Evolutionary conservation across 2,329 filamentous ascomycete genomes (phyloP), one percentile per base, ranked within the genome.

Genomic region (Talaromyces atroroseus): DNA sequence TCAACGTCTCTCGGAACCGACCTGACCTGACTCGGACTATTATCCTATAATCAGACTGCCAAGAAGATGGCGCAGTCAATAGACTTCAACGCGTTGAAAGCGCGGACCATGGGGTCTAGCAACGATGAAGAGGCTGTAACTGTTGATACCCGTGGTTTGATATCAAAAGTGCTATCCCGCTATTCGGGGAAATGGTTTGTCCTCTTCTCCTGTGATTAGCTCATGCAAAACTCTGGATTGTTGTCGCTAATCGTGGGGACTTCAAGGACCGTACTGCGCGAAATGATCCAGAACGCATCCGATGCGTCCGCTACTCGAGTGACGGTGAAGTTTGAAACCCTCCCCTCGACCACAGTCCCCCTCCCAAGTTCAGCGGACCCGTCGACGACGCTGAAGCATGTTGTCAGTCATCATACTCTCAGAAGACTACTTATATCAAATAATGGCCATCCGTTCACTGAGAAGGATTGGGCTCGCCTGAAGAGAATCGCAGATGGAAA

Each of bases 401-500:
- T 85, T 5, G 81, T 96, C 46, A 81, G 87, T 52, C 83, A 97
- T 70, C 90, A 96, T 68, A 97, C 92, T 0, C 76, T 97, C 56
- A 86, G 87, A 60, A 85, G 92, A 44, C 78, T 97, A n/a, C 80
- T 96, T 10, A 92, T 97, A 6, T 88, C 90, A 60, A 99, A 99
- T 67, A 88, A 99, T 73, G 94, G 94, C 36, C 82, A 90, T 62
- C 82, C 90, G 0, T 99, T 99, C 67, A 88, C 85, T 52, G 83
- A 88, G 65, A 95, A 91, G 18, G 94, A 99, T 73, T 99, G 94
- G 94, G 85, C 86, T 47, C 83, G 94, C 54, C 71, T 99, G 62
- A 97, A 97, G 78, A 86, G 92, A 59, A 99, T 99, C 61, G 95
- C 94, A n/a, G 94, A 99, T 71, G 95, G 94, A 48, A 99, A 99